Conservation (phyloP, 2,329 filamentous ascomycete genomes). For the Nemania serpens region DNA sequence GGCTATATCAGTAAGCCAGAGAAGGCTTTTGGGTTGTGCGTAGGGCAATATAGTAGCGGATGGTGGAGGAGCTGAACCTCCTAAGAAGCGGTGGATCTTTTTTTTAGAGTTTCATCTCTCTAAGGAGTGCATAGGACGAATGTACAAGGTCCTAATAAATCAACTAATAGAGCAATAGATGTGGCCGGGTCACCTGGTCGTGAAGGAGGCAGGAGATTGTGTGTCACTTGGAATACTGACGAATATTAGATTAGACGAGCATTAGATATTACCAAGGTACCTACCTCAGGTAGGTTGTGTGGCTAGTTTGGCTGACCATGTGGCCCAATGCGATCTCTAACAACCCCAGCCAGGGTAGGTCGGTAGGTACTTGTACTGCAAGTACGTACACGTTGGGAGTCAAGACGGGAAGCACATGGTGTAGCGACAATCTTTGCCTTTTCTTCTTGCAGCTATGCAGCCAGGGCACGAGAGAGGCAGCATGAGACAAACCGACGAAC, state of each 20-base stretch:
- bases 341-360: conserved; percentile 38
- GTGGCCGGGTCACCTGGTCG: conserved; percentile 17
- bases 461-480: conserved; percentile 38
- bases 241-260: conserved; percentile 15
- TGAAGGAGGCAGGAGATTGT: conserved; percentile 28
- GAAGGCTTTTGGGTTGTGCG: conserved; percentile 2
- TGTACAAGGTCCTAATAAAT: conserved; percentile 10
- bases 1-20: conserved; percentile 28
- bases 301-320: conserved; percentile 42
- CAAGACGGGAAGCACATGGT: conserved; percentile 34
- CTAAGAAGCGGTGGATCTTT: conserved; percentile 4
- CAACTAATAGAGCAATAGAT: conserved; percentile 10
- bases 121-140: conserved; percentile 11
- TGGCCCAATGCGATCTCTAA: conserved; percentile 40
- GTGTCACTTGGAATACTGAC: conserved; percentile 35
- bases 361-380: conserved; percentile 28
- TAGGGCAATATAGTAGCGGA: conserved; percentile 7
- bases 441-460: conserved; percentile 38
- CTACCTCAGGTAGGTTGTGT: conserved; percentile 33
- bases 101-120: conserved; percentile 17
- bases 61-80: conserved; percentile 18
- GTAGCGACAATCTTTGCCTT: conserved; percentile 43
- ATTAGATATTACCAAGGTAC: conserved; percentile 31
- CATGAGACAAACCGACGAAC: conserved; percentile 39
- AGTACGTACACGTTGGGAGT: conserved; percentile 28